phyloP scores from a whole-genome alignment of 164 flowering plant genomes.

The Nymphaea colorata region DNA sequence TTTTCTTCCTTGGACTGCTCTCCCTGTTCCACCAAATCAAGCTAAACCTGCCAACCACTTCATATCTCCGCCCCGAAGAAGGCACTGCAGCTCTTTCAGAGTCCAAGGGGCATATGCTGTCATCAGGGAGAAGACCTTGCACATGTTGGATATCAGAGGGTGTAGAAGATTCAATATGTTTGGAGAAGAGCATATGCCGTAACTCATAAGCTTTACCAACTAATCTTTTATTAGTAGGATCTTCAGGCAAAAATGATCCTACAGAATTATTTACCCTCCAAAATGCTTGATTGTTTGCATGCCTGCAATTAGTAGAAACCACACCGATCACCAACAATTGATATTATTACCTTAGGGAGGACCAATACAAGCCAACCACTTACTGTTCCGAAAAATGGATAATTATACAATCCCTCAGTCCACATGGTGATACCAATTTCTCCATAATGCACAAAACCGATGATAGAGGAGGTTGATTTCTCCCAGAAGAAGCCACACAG shows the following conservation, averaged over 20 bases:
- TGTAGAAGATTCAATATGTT: slow-evolving; percentile 25
- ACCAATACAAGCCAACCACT: slow-evolving; percentile 5
- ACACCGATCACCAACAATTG: too few relatives aligned
- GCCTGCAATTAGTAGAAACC: slow-evolving; percentile 23
- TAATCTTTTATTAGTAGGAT: slow-evolving; percentile 30
- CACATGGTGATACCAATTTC: slow-evolving; percentile 72
- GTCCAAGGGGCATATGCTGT: slow-evolving; percentile 11
- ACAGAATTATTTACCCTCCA: slow-evolving; percentile 93
- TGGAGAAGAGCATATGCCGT: slow-evolving; percentile 45
- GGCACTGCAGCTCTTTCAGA: slow-evolving; percentile 26
- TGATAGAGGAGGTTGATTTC: slow-evolving; percentile 49
- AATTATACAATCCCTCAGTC: slow-evolving; percentile 65
- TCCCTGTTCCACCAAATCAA: slow-evolving; percentile 94
- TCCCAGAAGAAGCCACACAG: slow-evolving; percentile 78
- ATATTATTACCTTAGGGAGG: too few relatives aligned
- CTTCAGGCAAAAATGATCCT: slow-evolving; percentile 88
- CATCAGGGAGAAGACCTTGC: slow-evolving; percentile 16
- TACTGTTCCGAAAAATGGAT: slow-evolving; percentile 38
- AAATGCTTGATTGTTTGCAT: slow-evolving; percentile 38
- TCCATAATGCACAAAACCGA: slow-evolving; percentile 67
- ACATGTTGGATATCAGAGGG: slow-evolving; percentile 14
- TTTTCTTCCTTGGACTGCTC: slow-evolving; percentile 57
- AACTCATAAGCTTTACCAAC: slow-evolving; percentile 59
- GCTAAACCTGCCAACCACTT: slow-evolving; percentile 67
- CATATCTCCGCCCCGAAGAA: slow-evolving; percentile 43